Evolutionary conservation across 2,329 filamentous ascomycete species (phyloP).

Genomic region (Byssochlamys sp.): DNA sequence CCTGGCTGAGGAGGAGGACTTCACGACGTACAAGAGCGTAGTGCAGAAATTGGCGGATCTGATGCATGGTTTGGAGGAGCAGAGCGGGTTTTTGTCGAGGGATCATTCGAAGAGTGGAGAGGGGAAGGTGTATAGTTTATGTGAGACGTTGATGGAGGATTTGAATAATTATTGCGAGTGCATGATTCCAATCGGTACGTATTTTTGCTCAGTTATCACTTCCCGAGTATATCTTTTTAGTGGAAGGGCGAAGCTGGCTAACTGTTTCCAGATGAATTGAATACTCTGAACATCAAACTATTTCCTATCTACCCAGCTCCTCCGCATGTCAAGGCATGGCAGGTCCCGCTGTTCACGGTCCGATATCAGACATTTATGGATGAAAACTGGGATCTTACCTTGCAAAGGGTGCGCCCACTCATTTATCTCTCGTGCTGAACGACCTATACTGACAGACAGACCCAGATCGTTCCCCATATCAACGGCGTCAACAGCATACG

Average conservation of each 20-base stretch:
- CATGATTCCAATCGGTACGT: constrained; percentile 86
- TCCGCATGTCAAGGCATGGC: constrained; percentile 70
- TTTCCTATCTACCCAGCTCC: constrained; percentile 75
- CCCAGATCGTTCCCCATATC: constrained; percentile 67
- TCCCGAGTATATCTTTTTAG: background rate
- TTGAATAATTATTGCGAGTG: constrained; percentile 95
- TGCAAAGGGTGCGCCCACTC: constrained; percentile 34
- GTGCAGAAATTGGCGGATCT: constrained; percentile 75
- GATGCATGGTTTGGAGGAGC: constrained; percentile 83
- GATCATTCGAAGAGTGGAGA: constrained; percentile 38
- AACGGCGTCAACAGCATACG: constrained; percentile 85
- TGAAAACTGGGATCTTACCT: constrained; percentile 46
- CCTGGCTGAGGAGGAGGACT: constrained; percentile 60
- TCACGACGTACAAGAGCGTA: constrained; percentile 71
- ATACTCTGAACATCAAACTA: constrained; percentile 91
- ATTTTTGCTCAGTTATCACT: constrained; percentile 9
- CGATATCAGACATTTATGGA: constrained; percentile 44
- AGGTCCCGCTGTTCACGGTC: constrained; percentile 71
- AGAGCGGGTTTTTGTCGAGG: constrained; percentile 63
- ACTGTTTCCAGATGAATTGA: constrained; percentile 61
- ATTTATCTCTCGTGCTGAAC: background rate
- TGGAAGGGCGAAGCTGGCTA: constrained; percentile 4
- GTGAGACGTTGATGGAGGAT: constrained; percentile 82
- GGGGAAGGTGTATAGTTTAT: constrained; percentile 55
- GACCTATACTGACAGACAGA: background rate